A percentile compares a stretch with the other conserved stretches of the same genome.
Evolutionary conservation across 2,329 filamentous ascomycete species (phyloP).

Genomic region (Leptosphaerulina australis): DNA sequence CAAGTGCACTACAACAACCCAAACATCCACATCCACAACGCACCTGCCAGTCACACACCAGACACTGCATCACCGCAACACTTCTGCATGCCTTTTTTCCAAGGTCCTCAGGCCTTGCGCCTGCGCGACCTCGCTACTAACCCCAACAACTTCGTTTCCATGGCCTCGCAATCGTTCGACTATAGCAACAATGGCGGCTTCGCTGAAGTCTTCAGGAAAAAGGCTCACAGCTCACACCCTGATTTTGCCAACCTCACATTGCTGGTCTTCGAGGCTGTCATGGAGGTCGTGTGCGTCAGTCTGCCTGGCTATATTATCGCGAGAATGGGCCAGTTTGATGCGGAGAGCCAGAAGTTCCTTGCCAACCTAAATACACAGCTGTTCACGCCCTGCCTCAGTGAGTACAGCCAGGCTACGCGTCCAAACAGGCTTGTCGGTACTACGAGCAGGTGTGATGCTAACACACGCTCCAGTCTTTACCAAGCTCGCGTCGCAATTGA

Average conservation of each 20-base stretch:
- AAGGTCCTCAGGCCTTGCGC: slow-evolving; percentile 44
- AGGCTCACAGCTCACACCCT: slow-evolving; percentile 60
- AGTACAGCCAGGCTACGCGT: slow-evolving; percentile 13
- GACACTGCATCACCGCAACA: slow-evolving; percentile 13
- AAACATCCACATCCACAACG: slow-evolving; percentile 4
- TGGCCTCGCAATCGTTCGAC: slow-evolving; percentile 43
- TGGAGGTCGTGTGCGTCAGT: slow-evolving; percentile 94
- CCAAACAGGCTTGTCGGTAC: background rate
- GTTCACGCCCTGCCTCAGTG: slow-evolving; percentile 96
- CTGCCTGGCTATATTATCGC: slow-evolving; percentile 93
- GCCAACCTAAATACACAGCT: slow-evolving; percentile 95
- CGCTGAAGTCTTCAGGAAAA: slow-evolving; percentile 42
- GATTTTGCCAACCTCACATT: slow-evolving; percentile 72
- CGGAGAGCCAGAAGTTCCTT: slow-evolving; percentile 93
- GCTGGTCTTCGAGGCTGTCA: slow-evolving; percentile 90
- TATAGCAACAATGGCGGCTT: slow-evolving; percentile 37
- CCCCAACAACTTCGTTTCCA: slow-evolving; percentile 39
- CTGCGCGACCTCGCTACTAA: slow-evolving; percentile 35
- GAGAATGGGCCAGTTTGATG: slow-evolving; percentile 88
- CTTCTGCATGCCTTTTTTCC: slow-evolving; percentile 40
- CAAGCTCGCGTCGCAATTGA: slow-evolving; percentile 93
- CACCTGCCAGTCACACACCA: slow-evolving; percentile 21
- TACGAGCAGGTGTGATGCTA: background rate
- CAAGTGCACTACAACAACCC: slow-evolving; percentile 1
- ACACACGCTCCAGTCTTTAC: slow-evolving; percentile 74